Base-by-base conservation (phyloP, 805 yeast genomes). In the Yamadazyma philogaea region DNA sequence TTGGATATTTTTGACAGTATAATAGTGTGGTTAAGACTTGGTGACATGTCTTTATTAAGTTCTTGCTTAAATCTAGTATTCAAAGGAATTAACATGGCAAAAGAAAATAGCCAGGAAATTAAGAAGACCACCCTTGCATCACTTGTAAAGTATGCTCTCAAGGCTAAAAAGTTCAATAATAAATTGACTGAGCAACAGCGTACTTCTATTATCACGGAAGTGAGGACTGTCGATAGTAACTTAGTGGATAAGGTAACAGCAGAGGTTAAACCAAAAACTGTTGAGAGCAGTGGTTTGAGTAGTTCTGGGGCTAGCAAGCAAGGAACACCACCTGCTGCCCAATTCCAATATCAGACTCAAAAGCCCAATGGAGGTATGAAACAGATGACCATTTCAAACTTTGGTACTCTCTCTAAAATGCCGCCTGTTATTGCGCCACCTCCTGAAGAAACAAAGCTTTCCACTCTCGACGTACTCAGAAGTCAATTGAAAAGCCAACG, bases 21-120 rank as follows among this genome's bases (percentile, higher is more conserved):
- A 70, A 72, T 87, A 26, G 82, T 80, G 30, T 86, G 97, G 95
- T 69, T 91, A 21, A 73, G 93, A 45, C 68, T 91, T 36, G 87
- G 91, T 45, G 97, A 90, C 60, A 69, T 77, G 6, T 84, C 88
- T 2, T 67, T 91, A 35, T 65, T 87, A 34, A 74, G 74, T 19
- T 76, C 87, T 1, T 87, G 96, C 68, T 90, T 87, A 5, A 72
- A 74, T 18, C 66, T 88, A 36, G 84, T 86, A 4, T 74, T 81
- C 39, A 74, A 76, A 33, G 79, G 87, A 0, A 69, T 88, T 35
- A 85, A 81, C 50, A 60, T 85, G 34, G 86, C 89, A 0, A 61
- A 65, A 22, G 82, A 78, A 31, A 64, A 81, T 30, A 56, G 73
- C 10, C 69, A 83, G 21, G 55, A 57, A 2, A 70, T 84, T 16